Conservation (phyloP, 2,329 filamentous ascomycete species). For the Ascochyta lentis region DNA sequence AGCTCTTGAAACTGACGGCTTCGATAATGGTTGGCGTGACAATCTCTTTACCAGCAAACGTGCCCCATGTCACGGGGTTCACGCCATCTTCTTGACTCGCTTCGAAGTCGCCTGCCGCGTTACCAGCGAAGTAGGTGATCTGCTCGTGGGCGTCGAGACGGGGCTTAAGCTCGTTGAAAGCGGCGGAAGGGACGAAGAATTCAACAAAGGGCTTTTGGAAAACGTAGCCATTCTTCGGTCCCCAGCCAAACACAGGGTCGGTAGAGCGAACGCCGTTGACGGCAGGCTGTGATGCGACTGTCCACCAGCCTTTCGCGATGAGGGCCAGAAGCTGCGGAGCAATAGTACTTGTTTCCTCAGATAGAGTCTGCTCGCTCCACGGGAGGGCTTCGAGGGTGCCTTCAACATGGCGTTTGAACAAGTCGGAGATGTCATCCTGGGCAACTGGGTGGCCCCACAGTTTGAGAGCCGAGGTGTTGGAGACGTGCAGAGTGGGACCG, state of each 20-base stretch:
- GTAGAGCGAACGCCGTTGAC: constrained; percentile 83
- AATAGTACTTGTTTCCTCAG: constrained; percentile 84
- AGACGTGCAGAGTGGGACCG: constrained; percentile 92
- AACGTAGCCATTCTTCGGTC: constrained; percentile 88
- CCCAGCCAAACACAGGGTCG: constrained; percentile 89
- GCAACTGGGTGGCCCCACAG: constrained; percentile 84
- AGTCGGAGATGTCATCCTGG: constrained; percentile 72
- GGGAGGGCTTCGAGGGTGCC: constrained; percentile 83
- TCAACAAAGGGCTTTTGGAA: constrained; percentile 99
- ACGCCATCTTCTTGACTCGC: constrained; percentile 72
- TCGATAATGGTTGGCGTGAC: constrained; percentile 96
- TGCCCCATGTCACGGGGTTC: constrained; percentile 96
- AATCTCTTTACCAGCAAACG: constrained; percentile 95
- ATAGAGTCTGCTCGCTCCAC: constrained; percentile 90
- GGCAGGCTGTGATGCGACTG: constrained; percentile 91
- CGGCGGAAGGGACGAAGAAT: constrained; percentile 80
- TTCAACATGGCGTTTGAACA: constrained; percentile 83
- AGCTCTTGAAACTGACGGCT: constrained; percentile 89
- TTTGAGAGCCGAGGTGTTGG: constrained; percentile 78
- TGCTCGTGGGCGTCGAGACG: constrained; percentile 71
- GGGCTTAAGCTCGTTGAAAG: constrained; percentile 72
- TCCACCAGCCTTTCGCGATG: constrained; percentile 92
- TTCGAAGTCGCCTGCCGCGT: constrained; percentile 77
- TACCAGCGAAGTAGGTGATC: constrained; percentile 88
- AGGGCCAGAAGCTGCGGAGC: constrained; percentile 75